A percentile compares a stretch with the other conserved stretches of the same genome.
Conservation (phyloP, 805 yeast genomes). For the Hanseniaspora pseudoguilliermondii region DNA sequence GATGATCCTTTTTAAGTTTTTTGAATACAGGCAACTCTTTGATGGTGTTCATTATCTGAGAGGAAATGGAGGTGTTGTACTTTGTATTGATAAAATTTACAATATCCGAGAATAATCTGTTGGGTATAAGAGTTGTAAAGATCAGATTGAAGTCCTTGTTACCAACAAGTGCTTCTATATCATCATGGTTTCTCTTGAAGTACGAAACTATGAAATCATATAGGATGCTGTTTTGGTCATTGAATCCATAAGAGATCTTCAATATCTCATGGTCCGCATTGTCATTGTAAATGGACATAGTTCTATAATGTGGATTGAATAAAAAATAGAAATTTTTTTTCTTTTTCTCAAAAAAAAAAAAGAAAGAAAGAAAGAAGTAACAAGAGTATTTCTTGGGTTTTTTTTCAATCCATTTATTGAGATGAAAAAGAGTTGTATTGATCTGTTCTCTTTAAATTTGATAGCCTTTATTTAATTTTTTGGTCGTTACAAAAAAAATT, state of each 20-base stretch:
- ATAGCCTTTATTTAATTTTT: too few species aligned
- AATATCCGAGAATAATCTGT: slow-evolving; percentile 2
- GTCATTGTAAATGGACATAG: background rate
- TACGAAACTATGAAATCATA: background rate
- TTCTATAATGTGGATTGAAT: background rate
- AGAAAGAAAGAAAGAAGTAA: background rate
- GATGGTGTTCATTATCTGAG: background rate
- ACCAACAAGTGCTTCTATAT: too few species aligned
- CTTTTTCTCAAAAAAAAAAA: too few species aligned
- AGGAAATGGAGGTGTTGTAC: background rate
- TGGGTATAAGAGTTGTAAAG: background rate
- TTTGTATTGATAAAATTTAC: background rate
- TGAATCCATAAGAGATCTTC: background rate
- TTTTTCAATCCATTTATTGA: too few species aligned
- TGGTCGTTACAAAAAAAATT: too few species aligned
- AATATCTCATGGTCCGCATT: background rate
- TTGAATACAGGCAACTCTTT: slow-evolving; percentile 6
- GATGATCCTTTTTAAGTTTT: background rate
- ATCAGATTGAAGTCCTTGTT: background rate
- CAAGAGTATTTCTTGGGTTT: too few species aligned
- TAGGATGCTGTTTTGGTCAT: background rate
- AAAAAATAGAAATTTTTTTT: background rate
- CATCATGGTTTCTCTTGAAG: background rate
- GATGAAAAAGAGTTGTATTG: too few species aligned
- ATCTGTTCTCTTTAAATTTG: too few species aligned